These are phyloP conservation scores for Podila epicladia DNA, from an alignment of 192 early-diverging fungal species.

Conservation along the genomic window DNA sequence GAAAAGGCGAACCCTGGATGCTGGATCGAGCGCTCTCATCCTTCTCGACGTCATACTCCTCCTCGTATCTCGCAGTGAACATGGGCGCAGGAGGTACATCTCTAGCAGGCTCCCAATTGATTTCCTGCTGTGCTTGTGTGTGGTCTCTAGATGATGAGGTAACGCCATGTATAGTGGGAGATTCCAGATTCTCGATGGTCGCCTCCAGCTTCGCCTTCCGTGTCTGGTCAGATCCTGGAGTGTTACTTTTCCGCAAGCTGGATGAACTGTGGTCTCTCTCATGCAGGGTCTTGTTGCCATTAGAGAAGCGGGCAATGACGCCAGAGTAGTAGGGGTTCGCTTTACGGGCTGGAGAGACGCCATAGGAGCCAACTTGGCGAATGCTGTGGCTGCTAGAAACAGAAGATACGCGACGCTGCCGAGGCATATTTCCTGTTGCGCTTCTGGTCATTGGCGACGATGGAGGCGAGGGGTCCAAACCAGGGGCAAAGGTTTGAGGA, in stretches of 20 bases:
- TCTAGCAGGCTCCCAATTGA: too few relatives aligned
- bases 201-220: too few relatives aligned
- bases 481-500: conserved; percentile 19
- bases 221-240: not conserved
- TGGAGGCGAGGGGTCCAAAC: conserved; percentile 14
- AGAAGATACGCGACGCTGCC: conserved; percentile 46
- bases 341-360: conserved; percentile 38
- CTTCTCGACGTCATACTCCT: conserved; percentile 34
- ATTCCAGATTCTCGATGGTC: too few relatives aligned
- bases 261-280: conserved; percentile 31
- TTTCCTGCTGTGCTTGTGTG: too few relatives aligned
- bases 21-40: conserved; percentile 23
- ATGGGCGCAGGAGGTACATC: conserved; percentile 6
- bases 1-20: conserved; percentile 10
- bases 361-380: conserved; percentile 44
- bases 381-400: conserved; percentile 50
- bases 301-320: conserved; percentile 40
- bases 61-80: conserved; percentile 28
- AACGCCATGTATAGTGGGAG: too few relatives aligned
- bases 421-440: conserved; percentile 14
- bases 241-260: conserved; percentile 18
- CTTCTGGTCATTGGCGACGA: conserved; percentile 8
- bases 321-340: conserved; percentile 47
- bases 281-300: conserved; percentile 21
- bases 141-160: too few relatives aligned